Percentiles rank a stretch among this genome's conserved stretches.
phyloP scores from a whole-genome alignment of 1,139 yeast species.

The Citeromyces hawaiiensis region DNA sequence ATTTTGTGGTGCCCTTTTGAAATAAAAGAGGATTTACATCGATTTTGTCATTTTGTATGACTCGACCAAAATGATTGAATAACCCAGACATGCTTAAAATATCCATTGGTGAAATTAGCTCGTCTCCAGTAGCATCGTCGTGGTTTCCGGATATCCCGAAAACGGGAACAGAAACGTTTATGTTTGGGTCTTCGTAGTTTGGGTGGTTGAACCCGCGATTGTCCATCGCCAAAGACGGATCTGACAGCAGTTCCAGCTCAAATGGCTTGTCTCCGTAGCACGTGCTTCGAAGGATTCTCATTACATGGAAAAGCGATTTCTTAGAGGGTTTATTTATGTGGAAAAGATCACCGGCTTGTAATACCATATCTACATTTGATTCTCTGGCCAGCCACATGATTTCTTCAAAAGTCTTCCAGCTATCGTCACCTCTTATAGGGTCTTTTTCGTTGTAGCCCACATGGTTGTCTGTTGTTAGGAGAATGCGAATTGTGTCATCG shows the following conservation, averaged over 20 bases:
- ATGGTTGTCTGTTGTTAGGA: slow-evolving; percentile 91
- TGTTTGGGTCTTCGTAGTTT: slow-evolving; percentile 82
- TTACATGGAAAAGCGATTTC: slow-evolving; percentile 75
- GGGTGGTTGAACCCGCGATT: slow-evolving; percentile 41
- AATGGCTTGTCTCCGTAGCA: slow-evolving; percentile 87
- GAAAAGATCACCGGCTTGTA: slow-evolving; percentile 90
- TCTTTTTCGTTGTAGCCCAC: slow-evolving; percentile 89
- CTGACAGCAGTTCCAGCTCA: slow-evolving; percentile 73
- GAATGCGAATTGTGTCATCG: slow-evolving; percentile 52
- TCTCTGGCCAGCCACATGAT: slow-evolving; percentile 61
- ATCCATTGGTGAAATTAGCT: slow-evolving; percentile 80
- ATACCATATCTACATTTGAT: slow-evolving; percentile 67
- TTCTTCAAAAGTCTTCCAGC: slow-evolving; percentile 81
- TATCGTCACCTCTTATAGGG: slow-evolving; percentile 82
- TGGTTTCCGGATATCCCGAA: slow-evolving; percentile 95
- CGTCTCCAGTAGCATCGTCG: slow-evolving; percentile 92
- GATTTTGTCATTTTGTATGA: slow-evolving; percentile 63
- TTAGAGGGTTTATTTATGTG: slow-evolving; percentile 84
- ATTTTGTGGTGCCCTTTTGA: slow-evolving; percentile 67
- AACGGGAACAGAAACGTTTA: slow-evolving; percentile 83
- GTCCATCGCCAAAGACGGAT: slow-evolving; percentile 46
- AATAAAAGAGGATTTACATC: slow-evolving; percentile 67
- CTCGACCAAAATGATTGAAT: slow-evolving; percentile 82
- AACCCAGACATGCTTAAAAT: slow-evolving; percentile 71
- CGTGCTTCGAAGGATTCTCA: slow-evolving; percentile 52